Evolutionary conservation across 495 filamentous ascomycete genomes (phyloP), one percentile per base, ranked within the genome.

Genomic region (Aspergillus heteromorphus): DNA sequence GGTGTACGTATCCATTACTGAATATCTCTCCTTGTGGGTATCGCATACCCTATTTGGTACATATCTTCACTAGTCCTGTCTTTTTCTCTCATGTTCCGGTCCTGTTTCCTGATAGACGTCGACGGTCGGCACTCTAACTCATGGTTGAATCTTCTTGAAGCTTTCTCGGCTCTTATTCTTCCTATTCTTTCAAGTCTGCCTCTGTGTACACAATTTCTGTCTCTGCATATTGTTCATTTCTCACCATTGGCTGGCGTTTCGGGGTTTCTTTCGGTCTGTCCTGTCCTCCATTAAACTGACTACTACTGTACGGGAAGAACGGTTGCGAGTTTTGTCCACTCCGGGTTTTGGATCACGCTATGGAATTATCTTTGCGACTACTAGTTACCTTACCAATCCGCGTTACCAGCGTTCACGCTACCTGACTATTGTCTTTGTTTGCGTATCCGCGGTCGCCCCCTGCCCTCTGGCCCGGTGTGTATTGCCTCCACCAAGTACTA

Each of bases 1-100:
- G 34, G 18, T 57, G 41, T 45, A 40, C 56, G 54, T 34, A 58
- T 54, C 47, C 25, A 23, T 49, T 30, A 23, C 50, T 48, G 18
- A 43, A 52, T 36, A 11, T 36, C 42, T 43, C 25, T 38, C 38
- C 57, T 48, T 38, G 29, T 58, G 53, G 59, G 55, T 55, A 19
- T 58, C 50, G 50, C 63, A 62, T 59, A 60, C 48, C 54, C 56
- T 53, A 49, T 59, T 45, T 53, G 25, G 18, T 47, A 56, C 36
- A 51, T 48, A 45, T 40, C 6, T 38, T 16, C 41, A 23, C 48
- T 36, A 51, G 49, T 48, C 27, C 29, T 51, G 40, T 49, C 7
- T 40, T 45, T 11, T 48, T 21, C 50, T 48, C 40, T 29, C 23
- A 45, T 43, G 23, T 51, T 23, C 45, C 40, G 17, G 20, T 27